phyloP scores from a whole-genome alignment of 2,329 filamentous ascomycete species.

The Alternaria incomplexa region DNA sequence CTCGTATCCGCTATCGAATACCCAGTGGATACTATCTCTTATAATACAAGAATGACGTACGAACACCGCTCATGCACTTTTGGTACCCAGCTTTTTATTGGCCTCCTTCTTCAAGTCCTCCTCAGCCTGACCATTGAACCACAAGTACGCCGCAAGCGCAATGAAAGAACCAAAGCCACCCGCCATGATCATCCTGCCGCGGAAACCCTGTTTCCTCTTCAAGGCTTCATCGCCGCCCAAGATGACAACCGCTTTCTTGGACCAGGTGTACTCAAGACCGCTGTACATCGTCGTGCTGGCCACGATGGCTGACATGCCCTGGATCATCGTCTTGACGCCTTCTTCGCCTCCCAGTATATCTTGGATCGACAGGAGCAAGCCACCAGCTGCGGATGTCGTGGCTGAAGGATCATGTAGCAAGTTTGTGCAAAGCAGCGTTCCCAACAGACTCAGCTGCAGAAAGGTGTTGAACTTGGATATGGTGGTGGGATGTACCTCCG shows the following conservation, averaged over 20 bases:
- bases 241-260: slow-evolving; percentile 91
- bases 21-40: not conserved
- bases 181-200: slow-evolving; percentile 56
- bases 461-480: slow-evolving; percentile 94
- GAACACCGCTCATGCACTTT: not conserved
- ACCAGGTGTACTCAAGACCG: slow-evolving; percentile 88
- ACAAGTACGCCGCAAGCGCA: slow-evolving; percentile 45
- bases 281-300: slow-evolving; percentile 92
- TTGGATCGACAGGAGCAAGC: slow-evolving; percentile 31
- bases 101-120: slow-evolving; percentile 14
- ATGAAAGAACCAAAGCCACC: slow-evolving; percentile 55
- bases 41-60: not conserved
- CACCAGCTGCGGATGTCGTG: slow-evolving; percentile 56
- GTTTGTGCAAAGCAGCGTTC: slow-evolving; percentile 80
- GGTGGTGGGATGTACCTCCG: slow-evolving; percentile 81
- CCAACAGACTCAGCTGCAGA: slow-evolving; percentile 85
- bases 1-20: not conserved
- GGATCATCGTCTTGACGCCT: slow-evolving; percentile 45
- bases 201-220: slow-evolving; percentile 56
- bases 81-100: slow-evolving; percentile 1
- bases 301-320: slow-evolving; percentile 73
- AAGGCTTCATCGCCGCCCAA: slow-evolving; percentile 59
- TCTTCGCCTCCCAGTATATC: slow-evolving; percentile 37
- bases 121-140: slow-evolving; percentile 23
- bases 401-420: slow-evolving; percentile 65